Evolutionary conservation across 208 protist species (phyloP).

Genomic region (Leishmania amazonensis): DNA sequence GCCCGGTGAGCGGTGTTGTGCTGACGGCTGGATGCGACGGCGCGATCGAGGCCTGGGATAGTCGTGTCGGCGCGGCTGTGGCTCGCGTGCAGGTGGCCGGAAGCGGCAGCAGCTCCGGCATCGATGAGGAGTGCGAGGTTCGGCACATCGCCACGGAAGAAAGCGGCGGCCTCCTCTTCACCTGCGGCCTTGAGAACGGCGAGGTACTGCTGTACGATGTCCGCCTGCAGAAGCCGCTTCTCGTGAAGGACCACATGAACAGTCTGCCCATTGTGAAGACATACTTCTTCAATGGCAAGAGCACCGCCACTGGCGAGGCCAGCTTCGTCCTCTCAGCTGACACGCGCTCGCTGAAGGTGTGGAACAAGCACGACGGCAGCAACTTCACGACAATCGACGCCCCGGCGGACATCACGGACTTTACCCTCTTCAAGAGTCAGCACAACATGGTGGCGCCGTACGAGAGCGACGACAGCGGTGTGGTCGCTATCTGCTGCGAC

Average conservation of each 20-base stretch:
- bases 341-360: constrained; percentile 93
- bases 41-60: constrained; percentile 83
- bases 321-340: constrained; percentile 88
- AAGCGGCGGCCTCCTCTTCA: constrained; percentile 76
- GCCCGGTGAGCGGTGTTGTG: constrained; percentile 65
- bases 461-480: constrained; percentile 83
- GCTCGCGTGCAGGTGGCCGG: constrained; percentile 56
- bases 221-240: constrained; percentile 79
- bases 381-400: constrained; percentile 91
- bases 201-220: constrained; percentile 90
- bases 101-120: constrained; percentile 34
- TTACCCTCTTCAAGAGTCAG: constrained; percentile 79
- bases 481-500: constrained; percentile 93
- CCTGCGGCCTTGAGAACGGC: constrained; percentile 77
- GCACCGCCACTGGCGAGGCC: constrained; percentile 74
- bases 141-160: constrained; percentile 75
- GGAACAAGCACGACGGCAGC: constrained; percentile 85
- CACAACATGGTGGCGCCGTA: constrained; percentile 84
- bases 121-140: constrained; percentile 46
- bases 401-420: constrained; percentile 85
- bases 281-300: constrained; percentile 89
- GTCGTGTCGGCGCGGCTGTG: constrained; percentile 47
- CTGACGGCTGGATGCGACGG: constrained; percentile 77
- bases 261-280: constrained; percentile 93
- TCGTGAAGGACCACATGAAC: constrained; percentile 97